phyloP scores from a whole-genome alignment of 208 protist species.

The Lotmaria passim region DNA sequence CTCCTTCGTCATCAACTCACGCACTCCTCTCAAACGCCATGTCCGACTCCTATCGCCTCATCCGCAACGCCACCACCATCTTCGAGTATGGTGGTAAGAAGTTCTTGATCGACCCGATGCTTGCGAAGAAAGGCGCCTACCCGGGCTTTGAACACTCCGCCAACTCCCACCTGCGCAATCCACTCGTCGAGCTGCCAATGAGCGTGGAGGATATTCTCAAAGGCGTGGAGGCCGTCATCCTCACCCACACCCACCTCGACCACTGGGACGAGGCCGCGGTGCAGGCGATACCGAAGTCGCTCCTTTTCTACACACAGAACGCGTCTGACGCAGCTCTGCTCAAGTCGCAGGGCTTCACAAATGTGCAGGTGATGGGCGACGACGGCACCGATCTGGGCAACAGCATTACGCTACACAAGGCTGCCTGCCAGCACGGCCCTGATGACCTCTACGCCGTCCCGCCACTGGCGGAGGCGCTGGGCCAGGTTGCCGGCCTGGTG shows the following conservation, averaged over 20 bases:
- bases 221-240: constrained; percentile 22
- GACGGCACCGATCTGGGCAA: constrained; percentile 16
- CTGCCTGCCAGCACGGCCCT: constrained; percentile 26
- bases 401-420: constrained; percentile 15
- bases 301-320: constrained; percentile 15
- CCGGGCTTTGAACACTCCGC: constrained; percentile 24
- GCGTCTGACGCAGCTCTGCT: constrained; percentile 16
- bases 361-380: constrained; percentile 19
- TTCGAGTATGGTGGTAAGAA: constrained; percentile 18
- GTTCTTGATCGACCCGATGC: constrained; percentile 23
- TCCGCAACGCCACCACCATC: constrained; percentile 9
- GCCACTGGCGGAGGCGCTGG: constrained; percentile 5
- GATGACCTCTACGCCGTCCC: constrained; percentile 15
- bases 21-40: neutral
- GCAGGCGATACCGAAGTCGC: constrained; percentile 18
- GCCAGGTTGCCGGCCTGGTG: constrained; percentile 21
- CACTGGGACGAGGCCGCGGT: constrained; percentile 32
- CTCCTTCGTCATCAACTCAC: too few species aligned
- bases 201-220: constrained; percentile 20
- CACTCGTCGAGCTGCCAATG: constrained; percentile 29
- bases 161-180: constrained; percentile 33
- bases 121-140: constrained; percentile 28
- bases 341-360: constrained; percentile 23
- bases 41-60: constrained; percentile 12
- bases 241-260: constrained; percentile 26